Evolutionary conservation across 2,329 filamentous ascomycete species (phyloP).

Genomic region (Chaetomium globosum): DNA sequence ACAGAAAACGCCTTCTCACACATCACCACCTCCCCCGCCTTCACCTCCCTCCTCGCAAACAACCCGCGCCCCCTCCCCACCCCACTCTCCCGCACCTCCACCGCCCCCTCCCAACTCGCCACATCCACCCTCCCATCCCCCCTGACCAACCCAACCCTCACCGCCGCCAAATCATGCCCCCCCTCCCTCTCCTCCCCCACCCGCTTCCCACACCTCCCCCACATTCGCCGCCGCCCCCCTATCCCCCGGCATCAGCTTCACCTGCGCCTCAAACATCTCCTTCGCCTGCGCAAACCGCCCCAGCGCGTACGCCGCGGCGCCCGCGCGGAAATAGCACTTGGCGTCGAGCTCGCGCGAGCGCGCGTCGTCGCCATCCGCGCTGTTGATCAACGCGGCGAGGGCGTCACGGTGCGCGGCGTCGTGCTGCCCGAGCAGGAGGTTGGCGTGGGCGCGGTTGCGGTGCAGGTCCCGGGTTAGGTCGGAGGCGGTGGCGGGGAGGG

Average conservation of each 20-base stretch:
- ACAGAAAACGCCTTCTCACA: conserved; percentile 18
- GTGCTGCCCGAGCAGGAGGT: conserved; percentile 1
- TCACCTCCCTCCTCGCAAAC: neutral
- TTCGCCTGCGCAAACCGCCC: neutral
- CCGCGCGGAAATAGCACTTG: conserved; percentile 23
- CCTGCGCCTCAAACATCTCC: neutral
- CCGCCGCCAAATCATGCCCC: neutral
- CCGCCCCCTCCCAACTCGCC: neutral
- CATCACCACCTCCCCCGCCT: conserved; percentile 1
- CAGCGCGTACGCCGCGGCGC: conserved; percentile 13
- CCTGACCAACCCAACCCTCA: neutral
- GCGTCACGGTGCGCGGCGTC: conserved; percentile 14
- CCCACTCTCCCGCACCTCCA: neutral
- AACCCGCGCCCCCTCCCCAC: neutral
- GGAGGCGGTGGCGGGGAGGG: neutral
- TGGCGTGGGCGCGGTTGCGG: conserved; percentile 22
- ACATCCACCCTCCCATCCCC: neutral
- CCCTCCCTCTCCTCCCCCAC: conserved; percentile 4
- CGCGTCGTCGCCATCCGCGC: neutral
- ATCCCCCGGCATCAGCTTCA: neutral
- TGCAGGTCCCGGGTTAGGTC: conserved; percentile 5
- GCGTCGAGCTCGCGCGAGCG: conserved; percentile 11
- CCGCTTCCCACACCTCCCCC: neutral
- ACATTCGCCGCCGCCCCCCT: neutral
- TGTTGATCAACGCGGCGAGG: conserved; percentile 6